A percentile compares a stretch with the other conserved stretches of the same genome.
Conservation (phyloP, 768 basidiomycete species). For the Harrya chromipes region DNA sequence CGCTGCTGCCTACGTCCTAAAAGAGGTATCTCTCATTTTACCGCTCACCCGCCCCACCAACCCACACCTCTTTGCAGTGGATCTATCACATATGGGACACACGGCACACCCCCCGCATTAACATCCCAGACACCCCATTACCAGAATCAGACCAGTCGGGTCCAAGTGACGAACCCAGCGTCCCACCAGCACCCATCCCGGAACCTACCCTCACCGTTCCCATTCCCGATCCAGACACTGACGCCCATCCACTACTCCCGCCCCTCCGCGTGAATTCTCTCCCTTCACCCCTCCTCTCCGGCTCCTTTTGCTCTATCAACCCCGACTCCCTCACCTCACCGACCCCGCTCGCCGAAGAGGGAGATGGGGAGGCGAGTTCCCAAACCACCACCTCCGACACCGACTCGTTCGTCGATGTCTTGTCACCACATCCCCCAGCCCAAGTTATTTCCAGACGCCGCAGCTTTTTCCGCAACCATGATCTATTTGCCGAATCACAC, state of each 20-base stretch:
- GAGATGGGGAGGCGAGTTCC: neutral
- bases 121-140: neutral
- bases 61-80: constrained; percentile 8
- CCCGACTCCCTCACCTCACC: neutral
- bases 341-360: neutral
- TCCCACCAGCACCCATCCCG: too few relatives aligned
- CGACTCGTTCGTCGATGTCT: constrained; percentile 16
- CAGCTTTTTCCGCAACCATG: constrained; percentile 21
- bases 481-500: constrained; percentile 24
- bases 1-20: constrained; percentile 19
- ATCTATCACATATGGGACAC: constrained; percentile 3
- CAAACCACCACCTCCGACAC: neutral
- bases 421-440: constrained; percentile 16
- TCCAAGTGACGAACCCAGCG: too few relatives aligned
- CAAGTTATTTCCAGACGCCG: constrained; percentile 9
- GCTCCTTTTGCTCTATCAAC: neutral
- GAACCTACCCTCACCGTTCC: too few relatives aligned
- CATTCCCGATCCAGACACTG: neutral
- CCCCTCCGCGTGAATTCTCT: constrained; percentile 9
- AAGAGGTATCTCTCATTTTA: constrained; percentile 5
- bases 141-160: neutral
- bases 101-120: neutral
- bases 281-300: constrained; percentile 9
- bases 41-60: neutral
- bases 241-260: neutral